Evolutionary conservation across 306 rosid species (phyloP), one percentile per base, ranked within the genome.

Genomic region (Potentilla sterilis): DNA sequence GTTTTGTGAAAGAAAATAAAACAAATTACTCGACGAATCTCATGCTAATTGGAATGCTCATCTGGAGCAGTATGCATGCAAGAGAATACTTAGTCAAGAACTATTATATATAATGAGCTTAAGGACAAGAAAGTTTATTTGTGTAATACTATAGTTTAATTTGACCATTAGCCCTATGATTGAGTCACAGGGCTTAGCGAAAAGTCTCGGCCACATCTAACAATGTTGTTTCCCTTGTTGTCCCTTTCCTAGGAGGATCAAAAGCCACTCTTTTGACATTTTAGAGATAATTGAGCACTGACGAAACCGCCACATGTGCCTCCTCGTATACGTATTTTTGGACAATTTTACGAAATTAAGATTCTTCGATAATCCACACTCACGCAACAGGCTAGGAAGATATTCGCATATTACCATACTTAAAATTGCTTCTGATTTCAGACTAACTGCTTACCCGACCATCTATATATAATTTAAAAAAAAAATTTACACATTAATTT

Each of bases 231-330:
- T 9, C 58, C 22, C 35, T 49, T 52, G 65, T 71, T 70, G 43
- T 37, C 54, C 41, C 59, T 22, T 57, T 73, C 77, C 69, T 74
- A 59, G 69, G 77, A 59, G 69, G 77, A 28, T 38, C 12, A 18
- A 74, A 63, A 35, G 46, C 69, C 69, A 37, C 7, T 6, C 0
- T 64, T 37, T 64, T 64, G 46, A 64, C 46, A 64, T 37, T 32
- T 38, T 52, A 71, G 21, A 37, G 75, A 37, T 22, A 12, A 58
- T 37, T 9, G 16, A 28, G 12, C 11, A 54, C 15, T 41, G 67
- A 4, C 51, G 52, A 66, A 66, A 40, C 65, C 21, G 40, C 40
- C 51, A 55, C 49, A 13, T 40, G 40, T 55, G 35, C 43, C 28
- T 28, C 38, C 16, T 49, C 22, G 15, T 22, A 69, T 43, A 15